A percentile compares a stretch with the other conserved stretches of the same genome.
Evolutionary conservation across 1,284 basidiomycete genomes (phyloP).

Genomic region (Mycosarcoma mackinlayi): DNA sequence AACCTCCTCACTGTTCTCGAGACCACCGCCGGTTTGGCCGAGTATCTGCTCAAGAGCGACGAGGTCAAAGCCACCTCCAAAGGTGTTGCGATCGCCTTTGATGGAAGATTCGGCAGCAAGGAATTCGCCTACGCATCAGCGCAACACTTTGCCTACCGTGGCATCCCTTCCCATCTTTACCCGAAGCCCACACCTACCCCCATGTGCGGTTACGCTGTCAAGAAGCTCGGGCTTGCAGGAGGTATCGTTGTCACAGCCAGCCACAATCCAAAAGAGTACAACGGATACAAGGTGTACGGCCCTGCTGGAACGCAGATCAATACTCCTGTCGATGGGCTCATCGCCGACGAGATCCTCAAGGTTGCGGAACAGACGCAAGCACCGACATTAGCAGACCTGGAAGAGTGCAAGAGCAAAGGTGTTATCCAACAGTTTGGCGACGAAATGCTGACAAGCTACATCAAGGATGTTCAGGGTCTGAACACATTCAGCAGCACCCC

Average conservation of each 20-base stretch:
- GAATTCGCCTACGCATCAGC: slow-evolving; percentile 55
- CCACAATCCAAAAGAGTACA: slow-evolving; percentile 63
- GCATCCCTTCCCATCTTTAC: slow-evolving; percentile 53
- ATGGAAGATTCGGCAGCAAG: slow-evolving; percentile 57
- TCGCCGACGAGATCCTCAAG: slow-evolving; percentile 52
- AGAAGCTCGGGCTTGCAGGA: slow-evolving; percentile 53
- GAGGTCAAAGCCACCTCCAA: slow-evolving; percentile 23
- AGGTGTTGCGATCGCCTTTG: slow-evolving; percentile 63
- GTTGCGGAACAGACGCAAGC: slow-evolving; percentile 32
- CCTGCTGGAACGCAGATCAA: slow-evolving; percentile 61
- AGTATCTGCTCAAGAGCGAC: slow-evolving; percentile 47
- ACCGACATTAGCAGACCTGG: slow-evolving; percentile 23
- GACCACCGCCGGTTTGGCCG: slow-evolving; percentile 55
- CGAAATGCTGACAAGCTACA: slow-evolving; percentile 52
- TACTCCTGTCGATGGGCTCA: slow-evolving; percentile 55
- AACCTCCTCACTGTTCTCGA: slow-evolving; percentile 59
- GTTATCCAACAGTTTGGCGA: slow-evolving; percentile 33
- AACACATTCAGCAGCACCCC: slow-evolving; percentile 17
- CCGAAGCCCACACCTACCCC: slow-evolving; percentile 49
- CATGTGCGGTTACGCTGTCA: slow-evolving; percentile 59
- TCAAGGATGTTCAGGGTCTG: slow-evolving; percentile 35
- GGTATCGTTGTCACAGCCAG: slow-evolving; percentile 61
- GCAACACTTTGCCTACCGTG: slow-evolving; percentile 49
- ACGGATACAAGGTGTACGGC: slow-evolving; percentile 62
- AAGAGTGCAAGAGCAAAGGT: slow-evolving; percentile 30